Conservation (phyloP, 2,329 filamentous ascomycete species). For the Elsinoe arachidis region DNA sequence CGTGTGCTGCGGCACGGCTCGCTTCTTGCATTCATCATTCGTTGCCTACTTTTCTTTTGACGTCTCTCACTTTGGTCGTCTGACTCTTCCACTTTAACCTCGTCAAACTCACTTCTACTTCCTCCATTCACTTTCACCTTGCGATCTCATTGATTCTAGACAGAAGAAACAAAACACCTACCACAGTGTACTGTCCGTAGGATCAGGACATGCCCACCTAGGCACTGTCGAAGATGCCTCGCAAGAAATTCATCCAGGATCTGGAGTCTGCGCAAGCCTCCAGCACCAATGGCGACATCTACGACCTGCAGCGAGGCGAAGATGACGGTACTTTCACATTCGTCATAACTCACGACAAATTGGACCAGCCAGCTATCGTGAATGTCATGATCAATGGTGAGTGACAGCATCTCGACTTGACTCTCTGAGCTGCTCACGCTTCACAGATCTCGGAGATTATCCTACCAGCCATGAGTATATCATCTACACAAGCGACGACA, state of each 20-base stretch:
- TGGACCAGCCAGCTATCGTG: slow-evolving; percentile 10
- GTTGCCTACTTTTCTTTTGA: neutral
- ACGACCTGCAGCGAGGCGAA: slow-evolving; percentile 50
- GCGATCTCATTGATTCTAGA: too few species aligned
- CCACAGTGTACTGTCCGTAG: neutral
- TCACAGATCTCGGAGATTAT: slow-evolving; percentile 51
- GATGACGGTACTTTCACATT: slow-evolving; percentile 67
- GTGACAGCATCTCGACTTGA: neutral
- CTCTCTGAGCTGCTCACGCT: neutral
- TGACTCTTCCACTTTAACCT: neutral
- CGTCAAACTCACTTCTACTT: slow-evolving; percentile 9
- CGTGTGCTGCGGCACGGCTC: slow-evolving; percentile 1
- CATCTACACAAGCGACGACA: slow-evolving; percentile 45
- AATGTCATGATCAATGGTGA: slow-evolving; percentile 12
- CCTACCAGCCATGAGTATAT: slow-evolving; percentile 50
- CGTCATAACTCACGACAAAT: slow-evolving; percentile 35
- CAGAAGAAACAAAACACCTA: neutral
- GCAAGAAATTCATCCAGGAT: slow-evolving; percentile 57
- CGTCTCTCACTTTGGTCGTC: neutral
- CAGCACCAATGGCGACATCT: slow-evolving; percentile 37
- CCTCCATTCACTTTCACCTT: neutral
- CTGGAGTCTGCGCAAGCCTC: slow-evolving; percentile 31
- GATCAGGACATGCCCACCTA: neutral
- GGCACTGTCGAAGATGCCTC: slow-evolving; percentile 46
- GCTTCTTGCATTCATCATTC: neutral